These are phyloP conservation scores for Pichia sp. DNA, from an alignment of 1,139 yeast genomes.

Conservation along the genomic window DNA sequence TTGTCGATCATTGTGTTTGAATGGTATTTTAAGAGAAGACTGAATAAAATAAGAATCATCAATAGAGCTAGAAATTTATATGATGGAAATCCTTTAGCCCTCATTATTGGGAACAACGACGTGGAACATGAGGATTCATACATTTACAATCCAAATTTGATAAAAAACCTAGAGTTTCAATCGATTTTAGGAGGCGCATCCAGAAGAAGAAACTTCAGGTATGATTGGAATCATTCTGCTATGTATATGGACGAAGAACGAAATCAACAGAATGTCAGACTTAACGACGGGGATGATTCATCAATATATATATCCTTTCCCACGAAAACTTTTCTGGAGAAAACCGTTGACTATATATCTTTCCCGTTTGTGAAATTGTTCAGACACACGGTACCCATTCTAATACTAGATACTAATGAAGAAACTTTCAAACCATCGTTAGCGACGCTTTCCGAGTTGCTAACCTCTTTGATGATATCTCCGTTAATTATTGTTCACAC, in stretches of 20 bases:
- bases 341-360: conserved; percentile 10
- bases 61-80: conserved; percentile 18
- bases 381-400: conserved; percentile 17
- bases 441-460: conserved; percentile 11
- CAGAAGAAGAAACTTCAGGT: neutral
- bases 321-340: conserved; percentile 6
- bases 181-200: conserved; percentile 19
- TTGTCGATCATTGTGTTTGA: conserved; percentile 37
- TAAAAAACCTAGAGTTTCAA: conserved; percentile 22
- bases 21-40: conserved; percentile 17
- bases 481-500: conserved; percentile 17
- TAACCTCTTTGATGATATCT: conserved; percentile 16
- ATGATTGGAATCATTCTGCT: conserved; percentile 8
- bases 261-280: neutral
- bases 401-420: conserved; percentile 17
- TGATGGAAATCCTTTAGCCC: conserved; percentile 11
- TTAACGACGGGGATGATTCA: conserved; percentile 12
- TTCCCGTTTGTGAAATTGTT: conserved; percentile 16
- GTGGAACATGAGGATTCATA: conserved; percentile 22
- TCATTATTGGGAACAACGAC: conserved; percentile 12
- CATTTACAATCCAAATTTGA: conserved; percentile 20
- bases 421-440: conserved; percentile 16
- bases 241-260: neutral
- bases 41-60: conserved; percentile 6
- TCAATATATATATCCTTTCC: conserved; percentile 5